Evolutionary conservation across 371 early-diverging fungal genomes (phyloP).

Genomic region (Mucor lusitanicus): DNA sequence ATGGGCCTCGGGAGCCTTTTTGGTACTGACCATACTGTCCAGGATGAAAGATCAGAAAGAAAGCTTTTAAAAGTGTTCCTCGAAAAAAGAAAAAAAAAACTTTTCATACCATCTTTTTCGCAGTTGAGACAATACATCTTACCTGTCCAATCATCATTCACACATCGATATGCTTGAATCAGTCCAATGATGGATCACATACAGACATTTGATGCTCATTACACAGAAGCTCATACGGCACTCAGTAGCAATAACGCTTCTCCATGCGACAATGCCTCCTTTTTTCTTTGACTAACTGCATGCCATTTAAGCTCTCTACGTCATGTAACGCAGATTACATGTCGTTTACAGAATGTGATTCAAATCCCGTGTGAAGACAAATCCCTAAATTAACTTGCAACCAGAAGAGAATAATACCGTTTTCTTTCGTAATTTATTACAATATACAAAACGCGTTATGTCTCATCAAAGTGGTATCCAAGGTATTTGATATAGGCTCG

Average conservation of each 20-base stretch:
- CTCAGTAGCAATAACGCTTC: too few species aligned
- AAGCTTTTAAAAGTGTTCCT: neutral
- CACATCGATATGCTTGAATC: neutral
- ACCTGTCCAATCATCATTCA: too few species aligned
- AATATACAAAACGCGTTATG: slow-evolving; percentile 27
- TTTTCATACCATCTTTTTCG: too few species aligned
- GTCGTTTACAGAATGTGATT: neutral
- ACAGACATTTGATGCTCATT: too few species aligned
- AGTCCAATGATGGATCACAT: too few species aligned
- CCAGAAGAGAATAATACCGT: neutral
- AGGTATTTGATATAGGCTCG: slow-evolving; percentile 31
- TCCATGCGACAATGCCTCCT: too few species aligned
- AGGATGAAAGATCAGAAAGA: neutral
- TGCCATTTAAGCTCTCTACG: too few species aligned
- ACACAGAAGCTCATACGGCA: too few species aligned
- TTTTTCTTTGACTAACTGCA: too few species aligned
- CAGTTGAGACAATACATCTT: too few species aligned
- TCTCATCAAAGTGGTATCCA: slow-evolving; percentile 65
- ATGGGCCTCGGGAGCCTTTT: neutral
- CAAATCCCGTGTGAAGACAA: neutral
- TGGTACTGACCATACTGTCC: neutral
- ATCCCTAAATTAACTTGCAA: neutral
- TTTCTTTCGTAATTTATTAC: neutral
- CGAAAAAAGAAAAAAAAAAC: too few species aligned
- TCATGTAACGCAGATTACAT: neutral